Evolutionary conservation across 768 basidiomycete genomes (phyloP), one percentile per base, ranked within the genome.

Genomic region (Fistulinella prunicolor): DNA sequence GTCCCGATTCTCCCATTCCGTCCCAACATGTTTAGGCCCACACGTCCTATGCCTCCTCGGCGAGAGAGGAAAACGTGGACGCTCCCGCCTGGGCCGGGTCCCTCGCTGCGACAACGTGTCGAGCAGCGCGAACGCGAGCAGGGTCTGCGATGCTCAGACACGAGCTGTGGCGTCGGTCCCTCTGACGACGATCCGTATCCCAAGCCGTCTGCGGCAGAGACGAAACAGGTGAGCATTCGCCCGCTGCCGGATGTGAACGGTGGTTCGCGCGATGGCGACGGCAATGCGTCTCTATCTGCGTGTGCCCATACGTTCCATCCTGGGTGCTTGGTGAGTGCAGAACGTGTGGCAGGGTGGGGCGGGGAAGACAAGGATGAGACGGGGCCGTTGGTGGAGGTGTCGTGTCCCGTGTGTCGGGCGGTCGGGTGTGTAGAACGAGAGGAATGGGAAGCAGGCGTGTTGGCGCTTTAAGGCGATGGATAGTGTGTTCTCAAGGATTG

Each of bases 231-330:
- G 9, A 42, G 20, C 10, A 70, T 71, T 24, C 52, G 55, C 40
- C 36, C 58, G 4, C 41, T 58, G 9, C 44, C 61, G 41, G 22
- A 14, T 9, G 14, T 21, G 9, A 20, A 29, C 28, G 50, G 66
- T 26, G 56, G 45, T n/a, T n/a, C n/a, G n/a, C n/a, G n/a, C 39
- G 54, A 45, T 16, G 46, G 43, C 12, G 61, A 55, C 34, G 47
- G 32, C 0, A 50, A 51, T 26, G 61, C 46, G 23, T 6, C 6
- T 10, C 26, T 28, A 28, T 51, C 55, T 32, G 70, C 79, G 44
- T 90, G 89, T 57, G 50, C 60, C 29, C 89, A 91, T 65, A 69
- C 59, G 38, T 90, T 90, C 74, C 89, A 91, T 58, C 75, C 80
- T 9, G 64, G 79, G 46, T 91, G 89, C 65, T 60, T 91, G 34